These are phyloP conservation scores for Ophiostoma tasmaniense DNA, from an alignment of 2,329 filamentous ascomycete species.

Conservation along the genomic window DNA sequence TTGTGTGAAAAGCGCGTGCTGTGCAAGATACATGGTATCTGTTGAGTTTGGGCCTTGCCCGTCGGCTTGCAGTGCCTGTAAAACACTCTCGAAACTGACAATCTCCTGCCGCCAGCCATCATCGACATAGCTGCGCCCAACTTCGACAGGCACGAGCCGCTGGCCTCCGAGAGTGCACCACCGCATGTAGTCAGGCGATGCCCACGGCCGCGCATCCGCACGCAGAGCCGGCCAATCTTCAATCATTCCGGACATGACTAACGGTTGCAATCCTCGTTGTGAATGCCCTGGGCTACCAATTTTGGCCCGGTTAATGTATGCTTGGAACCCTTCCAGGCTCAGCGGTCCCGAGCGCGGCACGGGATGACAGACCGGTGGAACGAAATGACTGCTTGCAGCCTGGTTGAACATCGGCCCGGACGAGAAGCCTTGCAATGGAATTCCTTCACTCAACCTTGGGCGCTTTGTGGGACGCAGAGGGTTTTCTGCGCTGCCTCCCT, in stretches of 20 bases:
- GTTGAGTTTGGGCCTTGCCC: neutral
- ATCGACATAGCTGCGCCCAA: conserved; percentile 82
- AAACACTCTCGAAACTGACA: conserved; percentile 63
- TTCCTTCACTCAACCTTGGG: neutral
- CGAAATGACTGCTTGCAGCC: conserved; percentile 25
- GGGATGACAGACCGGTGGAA: conserved; percentile 34
- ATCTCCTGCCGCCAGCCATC: conserved; percentile 76
- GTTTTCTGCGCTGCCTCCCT: neutral
- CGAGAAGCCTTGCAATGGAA: conserved; percentile 2
- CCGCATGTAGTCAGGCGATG: conserved; percentile 63
- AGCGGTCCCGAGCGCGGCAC: conserved; percentile 37
- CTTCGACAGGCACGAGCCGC: conserved; percentile 75
- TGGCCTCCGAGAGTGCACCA: conserved; percentile 65
- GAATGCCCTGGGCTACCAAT: conserved; percentile 17
- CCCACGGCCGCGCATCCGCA: conserved; percentile 53
- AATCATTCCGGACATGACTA: conserved; percentile 61
- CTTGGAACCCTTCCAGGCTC: conserved; percentile 52
- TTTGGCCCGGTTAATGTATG: conserved; percentile 41
- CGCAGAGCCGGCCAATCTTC: conserved; percentile 68
- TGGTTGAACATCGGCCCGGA: conserved; percentile 9
- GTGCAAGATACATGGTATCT: conserved; percentile 73
- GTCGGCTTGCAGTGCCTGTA: conserved; percentile 32
- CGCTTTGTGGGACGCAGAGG: neutral
- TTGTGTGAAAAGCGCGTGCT: conserved; percentile 79
- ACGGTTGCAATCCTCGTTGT: conserved; percentile 41